A percentile compares a stretch with the other conserved stretches of the same genome.
These are phyloP conservation scores for Pleurotus sapidus DNA, from an alignment of 768 basidiomycete species.

Conservation along the genomic window DNA sequence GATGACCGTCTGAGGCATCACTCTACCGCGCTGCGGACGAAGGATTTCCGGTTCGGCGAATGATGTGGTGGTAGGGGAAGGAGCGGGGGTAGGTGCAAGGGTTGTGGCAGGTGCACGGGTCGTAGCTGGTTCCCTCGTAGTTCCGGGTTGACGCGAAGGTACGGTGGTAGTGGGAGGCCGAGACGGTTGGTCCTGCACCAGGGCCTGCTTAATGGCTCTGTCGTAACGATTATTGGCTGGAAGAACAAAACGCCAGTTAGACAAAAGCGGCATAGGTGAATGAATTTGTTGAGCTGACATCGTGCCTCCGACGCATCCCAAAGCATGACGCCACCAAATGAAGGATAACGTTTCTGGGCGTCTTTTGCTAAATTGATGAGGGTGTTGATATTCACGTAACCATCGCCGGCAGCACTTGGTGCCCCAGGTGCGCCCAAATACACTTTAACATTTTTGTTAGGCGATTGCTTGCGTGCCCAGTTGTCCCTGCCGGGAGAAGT, in stretches of 20 bases:
- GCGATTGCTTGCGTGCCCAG: slow-evolving; percentile 60
- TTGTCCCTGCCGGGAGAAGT: slow-evolving; percentile 38
- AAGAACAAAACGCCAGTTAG: neutral
- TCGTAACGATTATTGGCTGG: slow-evolving; percentile 48
- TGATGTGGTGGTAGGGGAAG: neutral
- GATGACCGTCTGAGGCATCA: neutral
- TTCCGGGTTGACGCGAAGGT: neutral
- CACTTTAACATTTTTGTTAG: slow-evolving; percentile 56
- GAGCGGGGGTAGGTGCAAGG: slow-evolving; percentile 6
- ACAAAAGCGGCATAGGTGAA: slow-evolving; percentile 17
- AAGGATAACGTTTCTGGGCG: slow-evolving; percentile 49
- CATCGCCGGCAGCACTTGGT: slow-evolving; percentile 45
- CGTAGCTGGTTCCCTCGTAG: slow-evolving; percentile 2
- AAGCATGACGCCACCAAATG: slow-evolving; percentile 57
- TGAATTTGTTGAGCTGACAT: slow-evolving; percentile 34
- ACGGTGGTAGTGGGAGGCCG: slow-evolving; percentile 13
- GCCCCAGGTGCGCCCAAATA: slow-evolving; percentile 60
- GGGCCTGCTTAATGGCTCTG: slow-evolving; percentile 44
- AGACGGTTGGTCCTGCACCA: slow-evolving; percentile 23
- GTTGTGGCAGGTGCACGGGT: slow-evolving; percentile 4
- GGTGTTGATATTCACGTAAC: slow-evolving; percentile 45
- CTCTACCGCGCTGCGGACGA: slow-evolving; percentile 2
- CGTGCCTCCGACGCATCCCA: slow-evolving; percentile 41
- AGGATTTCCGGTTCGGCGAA: neutral
- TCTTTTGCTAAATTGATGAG: slow-evolving; percentile 39